phyloP scores from a whole-genome alignment of 2,329 filamentous ascomycete species.

The Trichoderma koningiopsis region DNA sequence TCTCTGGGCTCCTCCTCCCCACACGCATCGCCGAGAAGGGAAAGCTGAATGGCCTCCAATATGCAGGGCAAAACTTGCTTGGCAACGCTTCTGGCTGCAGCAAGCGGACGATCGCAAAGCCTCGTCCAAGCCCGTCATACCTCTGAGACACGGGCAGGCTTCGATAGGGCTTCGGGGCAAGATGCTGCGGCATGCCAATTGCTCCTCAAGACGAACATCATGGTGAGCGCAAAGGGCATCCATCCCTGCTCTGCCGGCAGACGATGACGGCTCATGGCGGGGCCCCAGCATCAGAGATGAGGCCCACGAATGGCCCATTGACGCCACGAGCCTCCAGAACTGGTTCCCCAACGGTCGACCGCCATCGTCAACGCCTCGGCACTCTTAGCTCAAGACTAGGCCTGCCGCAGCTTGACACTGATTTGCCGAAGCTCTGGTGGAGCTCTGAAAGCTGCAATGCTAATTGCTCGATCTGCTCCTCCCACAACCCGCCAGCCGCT shows the following conservation, averaged over 20 bases:
- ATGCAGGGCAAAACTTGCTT: background rate
- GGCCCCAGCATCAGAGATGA: conserved; percentile 16
- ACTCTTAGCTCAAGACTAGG: conserved; percentile 4
- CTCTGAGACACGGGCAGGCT: background rate
- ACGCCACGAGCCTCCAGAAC: conserved; percentile 6
- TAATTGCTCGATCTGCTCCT: background rate
- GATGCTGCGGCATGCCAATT: background rate
- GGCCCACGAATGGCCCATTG: background rate
- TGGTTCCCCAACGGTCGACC: background rate
- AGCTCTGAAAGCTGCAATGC: background rate
- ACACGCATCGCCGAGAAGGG: conserved; percentile 7
- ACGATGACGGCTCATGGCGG: conserved; percentile 12
- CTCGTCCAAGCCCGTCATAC: background rate
- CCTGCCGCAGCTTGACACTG: background rate
- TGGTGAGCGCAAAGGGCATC: conserved; percentile 10
- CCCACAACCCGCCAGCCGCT: background rate
- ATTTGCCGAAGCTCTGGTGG: conserved; percentile 23
- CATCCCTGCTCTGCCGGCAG: background rate
- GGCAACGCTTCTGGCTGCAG: background rate
- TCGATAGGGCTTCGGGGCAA: background rate
- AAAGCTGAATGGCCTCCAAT: conserved; percentile 2
- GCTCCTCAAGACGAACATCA: conserved; percentile 1
- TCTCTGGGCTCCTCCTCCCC: background rate
- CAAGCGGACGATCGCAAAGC: background rate
- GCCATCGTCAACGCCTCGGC: conserved; percentile 8